A percentile compares a stretch with the other conserved stretches of the same genome.
phyloP scores from a whole-genome alignment of 1,284 basidiomycete genomes.

The Testicularia cyperi region DNA sequence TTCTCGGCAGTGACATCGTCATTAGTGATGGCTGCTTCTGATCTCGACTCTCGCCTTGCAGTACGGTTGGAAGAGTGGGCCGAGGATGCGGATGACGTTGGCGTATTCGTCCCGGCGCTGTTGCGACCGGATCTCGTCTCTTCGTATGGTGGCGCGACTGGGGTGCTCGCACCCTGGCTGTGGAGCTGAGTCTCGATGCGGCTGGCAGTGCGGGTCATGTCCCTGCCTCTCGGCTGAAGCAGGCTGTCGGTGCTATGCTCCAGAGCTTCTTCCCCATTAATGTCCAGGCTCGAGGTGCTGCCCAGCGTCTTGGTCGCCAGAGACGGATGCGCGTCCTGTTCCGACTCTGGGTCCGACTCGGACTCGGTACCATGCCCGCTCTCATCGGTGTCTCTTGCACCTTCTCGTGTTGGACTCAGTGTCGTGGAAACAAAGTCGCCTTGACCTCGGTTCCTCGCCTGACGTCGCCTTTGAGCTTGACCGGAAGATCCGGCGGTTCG shows the following conservation, averaged over 20 bases:
- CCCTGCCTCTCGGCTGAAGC: constrained; percentile 24
- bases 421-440: constrained; percentile 16
- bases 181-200: constrained; percentile 14
- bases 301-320: constrained; percentile 5
- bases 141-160: too few relatives aligned
- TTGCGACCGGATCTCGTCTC: too few relatives aligned
- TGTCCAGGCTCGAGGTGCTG: constrained; percentile 17
- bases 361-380: constrained; percentile 4
- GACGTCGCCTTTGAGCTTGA: neutral
- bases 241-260: constrained; percentile 3
- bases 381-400: constrained; percentile 4
- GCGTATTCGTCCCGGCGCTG: too few relatives aligned
- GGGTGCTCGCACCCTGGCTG: too few relatives aligned
- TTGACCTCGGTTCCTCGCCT: too few relatives aligned
- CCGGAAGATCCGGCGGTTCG: too few relatives aligned
- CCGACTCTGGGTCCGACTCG: constrained; percentile 5
- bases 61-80: constrained; percentile 14
- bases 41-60: constrained; percentile 20
- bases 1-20: too few relatives aligned
- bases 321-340: neutral
- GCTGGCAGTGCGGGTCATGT: constrained; percentile 33
- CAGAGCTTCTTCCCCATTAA: constrained; percentile 1
- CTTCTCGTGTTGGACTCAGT: neutral
- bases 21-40: too few relatives aligned
- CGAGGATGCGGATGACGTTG: constrained; percentile 5